phyloP scores from a whole-genome alignment of 2,329 filamentous ascomycete species.

The Amesomyces nigricolor region DNA sequence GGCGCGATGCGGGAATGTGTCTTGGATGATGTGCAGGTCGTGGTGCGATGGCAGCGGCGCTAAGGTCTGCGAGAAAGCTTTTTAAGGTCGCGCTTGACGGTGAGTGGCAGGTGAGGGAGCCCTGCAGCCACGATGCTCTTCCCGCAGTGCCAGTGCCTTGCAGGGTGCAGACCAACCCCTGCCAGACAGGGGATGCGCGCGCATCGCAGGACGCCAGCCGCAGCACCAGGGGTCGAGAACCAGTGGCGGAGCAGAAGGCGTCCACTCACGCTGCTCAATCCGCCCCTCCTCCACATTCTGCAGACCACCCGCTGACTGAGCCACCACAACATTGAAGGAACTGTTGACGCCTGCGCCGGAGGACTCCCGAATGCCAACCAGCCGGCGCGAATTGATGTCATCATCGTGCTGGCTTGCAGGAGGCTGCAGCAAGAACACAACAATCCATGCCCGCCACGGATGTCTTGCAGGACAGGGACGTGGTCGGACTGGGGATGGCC shows the following conservation, averaged over 20 bases:
- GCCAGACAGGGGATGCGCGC: neutral
- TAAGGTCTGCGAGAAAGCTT: neutral
- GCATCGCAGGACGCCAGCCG: neutral
- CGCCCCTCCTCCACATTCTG: neutral
- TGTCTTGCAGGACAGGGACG: too few relatives aligned
- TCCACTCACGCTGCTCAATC: neutral
- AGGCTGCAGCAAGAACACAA: neutral
- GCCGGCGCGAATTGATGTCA: constrained; percentile 1
- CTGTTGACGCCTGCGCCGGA: neutral
- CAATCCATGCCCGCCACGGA: too few relatives aligned
- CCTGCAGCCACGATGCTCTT: constrained; percentile 4
- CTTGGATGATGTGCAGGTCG: neutral
- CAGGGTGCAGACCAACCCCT: neutral
- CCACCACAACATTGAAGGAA: neutral
- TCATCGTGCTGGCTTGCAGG: neutral
- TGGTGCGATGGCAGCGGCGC: neutral
- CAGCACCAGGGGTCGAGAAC: neutral
- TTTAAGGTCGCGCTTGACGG: neutral
- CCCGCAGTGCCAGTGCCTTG: constrained; percentile 4
- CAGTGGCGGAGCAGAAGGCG: constrained; percentile 12
- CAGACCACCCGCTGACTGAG: neutral
- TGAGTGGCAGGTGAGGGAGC: constrained; percentile 3
- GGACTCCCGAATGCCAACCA: constrained; percentile 4
- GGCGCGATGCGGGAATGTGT: neutral
- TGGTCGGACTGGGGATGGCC: too few relatives aligned